phyloP scores from a whole-genome alignment of 2,329 filamentous ascomycete genomes.

The Aureobasidium sp. region DNA sequence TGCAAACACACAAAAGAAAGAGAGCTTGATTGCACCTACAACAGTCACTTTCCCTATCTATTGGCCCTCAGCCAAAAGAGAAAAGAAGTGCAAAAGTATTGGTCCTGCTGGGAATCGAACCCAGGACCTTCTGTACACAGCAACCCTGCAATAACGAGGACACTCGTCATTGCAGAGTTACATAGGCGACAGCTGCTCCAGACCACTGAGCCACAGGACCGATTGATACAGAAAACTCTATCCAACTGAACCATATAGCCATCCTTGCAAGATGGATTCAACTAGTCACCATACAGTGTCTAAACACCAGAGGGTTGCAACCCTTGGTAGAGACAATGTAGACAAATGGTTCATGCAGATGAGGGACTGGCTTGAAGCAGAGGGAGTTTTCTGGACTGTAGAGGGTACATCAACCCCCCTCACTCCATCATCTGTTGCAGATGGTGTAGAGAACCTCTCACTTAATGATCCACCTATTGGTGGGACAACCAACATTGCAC shows the following conservation, averaged over 20 bases:
- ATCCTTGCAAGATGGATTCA: neutral
- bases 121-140: no score
- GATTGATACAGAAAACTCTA: no score
- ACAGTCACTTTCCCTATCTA: neutral
- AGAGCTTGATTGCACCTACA: neutral
- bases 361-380: neutral
- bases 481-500: neutral
- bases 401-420: neutral
- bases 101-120: no score
- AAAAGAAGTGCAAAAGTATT: no score
- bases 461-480: neutral
- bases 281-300: neutral
- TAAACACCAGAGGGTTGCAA: neutral
- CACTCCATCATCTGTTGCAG: neutral
- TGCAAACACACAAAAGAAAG: neutral
- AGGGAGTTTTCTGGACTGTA: neutral
- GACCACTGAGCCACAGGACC: no score
- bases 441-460: neutral
- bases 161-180: no score
- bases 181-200: no score
- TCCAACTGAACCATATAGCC: no score
- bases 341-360: neutral
- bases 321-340: neutral
- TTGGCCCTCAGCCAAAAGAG: no score
- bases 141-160: no score